A percentile compares a stretch with the other conserved stretches of the same genome.
Conservation (phyloP, 352 stramenopile species). For the Globisporangium emineosum region DNA sequence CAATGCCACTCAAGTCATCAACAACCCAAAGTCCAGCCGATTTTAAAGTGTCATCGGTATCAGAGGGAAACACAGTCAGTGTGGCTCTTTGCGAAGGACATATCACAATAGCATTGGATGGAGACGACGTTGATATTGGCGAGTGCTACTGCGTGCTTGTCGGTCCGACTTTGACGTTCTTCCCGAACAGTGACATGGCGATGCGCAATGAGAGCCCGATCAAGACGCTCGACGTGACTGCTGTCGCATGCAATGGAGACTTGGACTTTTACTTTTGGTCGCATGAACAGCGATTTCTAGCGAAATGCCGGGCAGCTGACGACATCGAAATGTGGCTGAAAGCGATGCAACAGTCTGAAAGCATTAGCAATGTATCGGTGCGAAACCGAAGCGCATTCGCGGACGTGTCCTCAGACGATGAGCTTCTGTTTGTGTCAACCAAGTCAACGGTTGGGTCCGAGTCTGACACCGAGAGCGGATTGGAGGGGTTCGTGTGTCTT, state of each 20-base stretch:
- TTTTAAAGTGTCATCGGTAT: background rate
- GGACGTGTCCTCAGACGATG: slow-evolving; percentile 15
- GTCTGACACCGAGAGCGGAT: slow-evolving; percentile 5
- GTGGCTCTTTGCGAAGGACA: slow-evolving; percentile 60
- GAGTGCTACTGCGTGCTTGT: slow-evolving; percentile 63
- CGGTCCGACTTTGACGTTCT: slow-evolving; percentile 52
- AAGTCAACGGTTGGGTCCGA: slow-evolving; percentile 3
- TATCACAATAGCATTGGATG: slow-evolving; percentile 38
- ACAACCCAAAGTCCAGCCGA: background rate
- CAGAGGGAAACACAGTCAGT: slow-evolving; percentile 20
- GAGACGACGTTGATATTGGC: slow-evolving; percentile 28
- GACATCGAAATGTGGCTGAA: slow-evolving; percentile 58
- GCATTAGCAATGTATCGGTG: slow-evolving; percentile 28
- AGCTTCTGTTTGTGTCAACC: slow-evolving; percentile 31
- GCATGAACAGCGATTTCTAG: slow-evolving; percentile 37
- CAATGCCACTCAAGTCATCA: background rate
- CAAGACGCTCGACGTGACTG: slow-evolving; percentile 40
- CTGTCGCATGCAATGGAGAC: slow-evolving; percentile 27
- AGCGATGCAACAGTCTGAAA: slow-evolving; percentile 49
- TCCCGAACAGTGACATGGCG: slow-evolving; percentile 37
- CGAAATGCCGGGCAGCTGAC: slow-evolving; percentile 21
- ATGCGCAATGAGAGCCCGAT: slow-evolving; percentile 28
- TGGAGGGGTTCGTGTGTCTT: slow-evolving; percentile 62
- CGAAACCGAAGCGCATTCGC: slow-evolving; percentile 23
- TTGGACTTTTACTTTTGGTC: slow-evolving; percentile 53